These are phyloP conservation scores for Rhodamnia rubescens DNA, from an alignment of 345 rosid genomes.

Conservation along the genomic window DNA sequence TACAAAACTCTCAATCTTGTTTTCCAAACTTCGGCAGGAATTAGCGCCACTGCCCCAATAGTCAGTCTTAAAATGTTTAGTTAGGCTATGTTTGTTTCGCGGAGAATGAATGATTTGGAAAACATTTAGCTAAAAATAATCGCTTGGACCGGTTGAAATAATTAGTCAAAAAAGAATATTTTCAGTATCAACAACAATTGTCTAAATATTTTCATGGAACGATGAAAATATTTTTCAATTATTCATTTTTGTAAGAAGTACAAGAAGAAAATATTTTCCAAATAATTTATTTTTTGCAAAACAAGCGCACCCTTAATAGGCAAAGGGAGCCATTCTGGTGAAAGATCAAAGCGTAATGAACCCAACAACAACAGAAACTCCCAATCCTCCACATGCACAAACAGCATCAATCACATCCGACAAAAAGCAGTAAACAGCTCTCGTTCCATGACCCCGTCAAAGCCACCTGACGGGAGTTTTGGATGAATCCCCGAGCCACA, in stretches of 20 bases:
- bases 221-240: too few relatives aligned
- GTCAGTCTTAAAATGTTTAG: not conserved
- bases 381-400: not conserved
- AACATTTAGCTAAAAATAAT: too few relatives aligned
- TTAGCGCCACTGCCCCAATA: not conserved
- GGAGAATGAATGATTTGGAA: too few relatives aligned
- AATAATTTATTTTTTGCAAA: too few relatives aligned
- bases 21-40: not conserved
- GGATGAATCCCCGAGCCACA: not conserved
- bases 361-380: not conserved
- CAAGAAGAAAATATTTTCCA: too few relatives aligned
- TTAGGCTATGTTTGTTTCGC: too few relatives aligned
- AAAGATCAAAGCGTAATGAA: not conserved
- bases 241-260: too few relatives aligned
- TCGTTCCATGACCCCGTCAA: not conserved
- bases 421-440: not conserved
- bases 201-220: too few relatives aligned
- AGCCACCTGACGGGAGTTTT: not conserved
- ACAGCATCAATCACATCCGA: not conserved
- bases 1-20: not conserved
- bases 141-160: too few relatives aligned
- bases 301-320: not conserved
- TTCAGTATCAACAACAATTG: too few relatives aligned
- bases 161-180: too few relatives aligned
- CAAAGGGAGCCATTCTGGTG: not conserved